Conservation (phyloP, 768 basidiomycete genomes). For the Naganishia kalamii region DNA sequence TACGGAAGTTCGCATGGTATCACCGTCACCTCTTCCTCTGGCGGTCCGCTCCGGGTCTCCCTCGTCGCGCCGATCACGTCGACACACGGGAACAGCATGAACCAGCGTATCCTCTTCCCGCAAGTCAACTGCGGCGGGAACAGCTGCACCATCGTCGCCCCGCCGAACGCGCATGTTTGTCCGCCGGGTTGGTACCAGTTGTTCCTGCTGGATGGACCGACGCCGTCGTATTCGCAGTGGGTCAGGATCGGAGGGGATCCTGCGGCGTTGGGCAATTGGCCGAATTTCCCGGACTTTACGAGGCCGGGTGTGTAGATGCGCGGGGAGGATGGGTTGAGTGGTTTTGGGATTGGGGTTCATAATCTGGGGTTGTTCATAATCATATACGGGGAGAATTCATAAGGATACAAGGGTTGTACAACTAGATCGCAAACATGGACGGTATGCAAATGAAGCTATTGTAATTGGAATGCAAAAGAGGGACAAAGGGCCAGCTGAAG, state of each 20-base stretch:
- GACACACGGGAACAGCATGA: conserved; percentile 28
- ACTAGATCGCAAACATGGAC: too few species aligned
- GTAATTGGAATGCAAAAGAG: too few species aligned
- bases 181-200: conserved; percentile 31
- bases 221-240: conserved; percentile 26
- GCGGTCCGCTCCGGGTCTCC: conserved; percentile 26
- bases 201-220: conserved; percentile 23
- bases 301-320: conserved; percentile 56
- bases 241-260: conserved; percentile 48
- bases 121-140: conserved; percentile 25
- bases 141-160: conserved; percentile 27
- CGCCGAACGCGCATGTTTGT: conserved; percentile 27
- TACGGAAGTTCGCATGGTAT: conserved; percentile 58
- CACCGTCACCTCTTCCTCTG: conserved; percentile 51
- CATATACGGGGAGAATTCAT: too few species aligned
- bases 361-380: too few species aligned
- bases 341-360: too few species aligned
- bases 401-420: too few species aligned
- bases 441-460: too few species aligned
- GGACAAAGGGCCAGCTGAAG: too few species aligned
- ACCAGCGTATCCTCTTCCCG: conserved; percentile 29
- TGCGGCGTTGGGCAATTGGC: conserved; percentile 65
- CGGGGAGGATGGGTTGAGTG: too few species aligned
- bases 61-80: conserved; percentile 26
- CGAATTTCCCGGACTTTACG: conserved; percentile 61